Evolutionary conservation across 208 protist species (phyloP).

Genomic region (Leishmania major): DNA sequence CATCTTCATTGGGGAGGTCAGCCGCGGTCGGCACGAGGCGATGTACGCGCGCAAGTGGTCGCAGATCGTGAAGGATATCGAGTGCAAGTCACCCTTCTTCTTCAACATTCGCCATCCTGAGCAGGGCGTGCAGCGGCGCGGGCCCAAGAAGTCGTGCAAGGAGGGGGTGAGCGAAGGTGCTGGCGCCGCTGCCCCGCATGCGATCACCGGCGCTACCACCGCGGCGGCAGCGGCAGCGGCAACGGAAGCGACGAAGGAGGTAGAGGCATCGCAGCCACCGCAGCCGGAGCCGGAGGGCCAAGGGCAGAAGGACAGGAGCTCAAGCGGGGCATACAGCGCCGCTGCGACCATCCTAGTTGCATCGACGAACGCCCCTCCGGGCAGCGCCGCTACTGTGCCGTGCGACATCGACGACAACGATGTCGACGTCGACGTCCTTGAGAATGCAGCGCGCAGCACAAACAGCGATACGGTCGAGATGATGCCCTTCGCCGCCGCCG

Average conservation of each 20-base stretch:
- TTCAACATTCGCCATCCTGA: slow-evolving; percentile 92
- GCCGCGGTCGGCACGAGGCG: slow-evolving; percentile 81
- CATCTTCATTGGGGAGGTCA: slow-evolving; percentile 91
- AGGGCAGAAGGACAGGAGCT: not conserved
- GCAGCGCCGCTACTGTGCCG: not conserved
- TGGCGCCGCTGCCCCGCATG: not conserved
- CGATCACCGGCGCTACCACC: not conserved
- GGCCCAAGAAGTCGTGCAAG: slow-evolving; percentile 20
- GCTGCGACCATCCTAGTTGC: not conserved
- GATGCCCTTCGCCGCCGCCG: not conserved
- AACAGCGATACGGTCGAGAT: not conserved
- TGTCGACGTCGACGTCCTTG: not conserved
- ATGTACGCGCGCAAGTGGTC: slow-evolving; percentile 86
- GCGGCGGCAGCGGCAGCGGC: not conserved
- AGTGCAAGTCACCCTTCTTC: slow-evolving; percentile 72
- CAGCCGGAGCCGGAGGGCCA: not conserved
- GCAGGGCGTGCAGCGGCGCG: slow-evolving; percentile 70
- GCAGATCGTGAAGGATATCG: slow-evolving; percentile 84
- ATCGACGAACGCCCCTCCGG: not conserved
- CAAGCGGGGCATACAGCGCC: not conserved
- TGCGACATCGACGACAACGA: not conserved
- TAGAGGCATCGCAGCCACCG: not conserved
- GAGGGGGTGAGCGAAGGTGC: not conserved
- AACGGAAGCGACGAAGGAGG: not conserved
- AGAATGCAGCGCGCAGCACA: not conserved